Base-by-base conservation (phyloP, 306 rosid species). In the Ziziphus jujuba region DNA sequence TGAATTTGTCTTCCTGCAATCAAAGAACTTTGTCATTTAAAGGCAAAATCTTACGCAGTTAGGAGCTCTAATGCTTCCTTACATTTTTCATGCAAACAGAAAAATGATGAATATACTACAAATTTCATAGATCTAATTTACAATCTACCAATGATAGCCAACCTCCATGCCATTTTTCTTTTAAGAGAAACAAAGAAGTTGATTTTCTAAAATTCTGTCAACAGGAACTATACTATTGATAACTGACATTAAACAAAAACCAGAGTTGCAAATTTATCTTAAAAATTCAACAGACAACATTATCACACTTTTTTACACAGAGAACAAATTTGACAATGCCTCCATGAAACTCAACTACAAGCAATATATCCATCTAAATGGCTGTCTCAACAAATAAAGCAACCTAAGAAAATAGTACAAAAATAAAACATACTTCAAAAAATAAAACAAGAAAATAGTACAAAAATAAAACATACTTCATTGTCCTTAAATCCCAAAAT, bases 401-500 rank as follows among this genome's bases (percentile, higher is more conserved):
- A 65, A 33, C 21, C 52, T 20, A 61, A 56, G 9, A 10, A 16
- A 20, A 35, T 47, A 63, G 56, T 58, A 64, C 56, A 65, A 63
- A 72, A 28, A 61, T 31, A 36, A 63, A 69, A 70, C 97, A 59
- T 86, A 93, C 98, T 77, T 84, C 97, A 93, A n/a, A n/a, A n/a
- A n/a, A n/a, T n/a, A n/a, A n/a, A n/a, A n/a, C n/a, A 61, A 56
- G 9, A 10, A 16, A 20, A 35, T 47, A 63, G 56, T 58, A 64
- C 56, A 65, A 63, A 72, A 28, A 61, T 31, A 36, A 63, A 69
- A 70, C 97, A 59, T 86, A 93, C 98, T 77, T 84, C 97, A 93
- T 93, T 72, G 97, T 82, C 69, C 97, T 87, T 66, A 93, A 72
- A 81, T 93, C 98, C 98, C 97, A 93, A 75, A 90, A 77, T 56